Conservation (phyloP, 768 basidiomycete genomes). For the Myochromella boudieri region DNA sequence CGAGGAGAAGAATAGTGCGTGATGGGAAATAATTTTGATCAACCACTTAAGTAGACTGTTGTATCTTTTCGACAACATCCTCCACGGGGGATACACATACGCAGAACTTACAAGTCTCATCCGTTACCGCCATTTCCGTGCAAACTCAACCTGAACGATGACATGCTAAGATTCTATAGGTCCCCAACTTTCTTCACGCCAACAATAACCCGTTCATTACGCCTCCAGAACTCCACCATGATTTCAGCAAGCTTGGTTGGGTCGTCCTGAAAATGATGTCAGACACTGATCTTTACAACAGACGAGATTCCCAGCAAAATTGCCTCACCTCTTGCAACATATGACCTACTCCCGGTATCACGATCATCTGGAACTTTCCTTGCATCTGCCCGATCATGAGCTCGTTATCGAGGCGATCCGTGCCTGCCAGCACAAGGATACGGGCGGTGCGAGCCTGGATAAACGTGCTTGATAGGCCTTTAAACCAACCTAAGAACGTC, state of each 20-base stretch:
- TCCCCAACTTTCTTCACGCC: slow-evolving; percentile 61
- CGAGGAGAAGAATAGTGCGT: slow-evolving; percentile 22
- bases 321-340: slow-evolving; percentile 85
- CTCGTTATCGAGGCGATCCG: slow-evolving; percentile 88
- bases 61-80: no score
- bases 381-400: slow-evolving; percentile 98
- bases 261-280: slow-evolving; percentile 64
- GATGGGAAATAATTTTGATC: no score
- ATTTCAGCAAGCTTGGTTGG: slow-evolving; percentile 79
- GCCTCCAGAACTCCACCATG: slow-evolving; percentile 85
- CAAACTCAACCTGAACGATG: no score
- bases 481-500: slow-evolving; percentile 80
- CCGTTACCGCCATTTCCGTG: no score
- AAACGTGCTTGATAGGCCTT: slow-evolving; percentile 77
- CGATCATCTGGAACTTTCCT: slow-evolving; percentile 92
- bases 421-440: slow-evolving; percentile 86
- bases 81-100: no score
- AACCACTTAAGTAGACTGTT: no score
- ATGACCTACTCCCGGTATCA: slow-evolving; percentile 87
- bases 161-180: no score
- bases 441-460: slow-evolving; percentile 77
- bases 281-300: neutral
- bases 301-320: neutral
- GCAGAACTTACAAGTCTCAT: no score
- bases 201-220: slow-evolving; percentile 73